Evolutionary conservation across 1,139 yeast species (phyloP).

Genomic region (Magnusiomyces clavatus): DNA sequence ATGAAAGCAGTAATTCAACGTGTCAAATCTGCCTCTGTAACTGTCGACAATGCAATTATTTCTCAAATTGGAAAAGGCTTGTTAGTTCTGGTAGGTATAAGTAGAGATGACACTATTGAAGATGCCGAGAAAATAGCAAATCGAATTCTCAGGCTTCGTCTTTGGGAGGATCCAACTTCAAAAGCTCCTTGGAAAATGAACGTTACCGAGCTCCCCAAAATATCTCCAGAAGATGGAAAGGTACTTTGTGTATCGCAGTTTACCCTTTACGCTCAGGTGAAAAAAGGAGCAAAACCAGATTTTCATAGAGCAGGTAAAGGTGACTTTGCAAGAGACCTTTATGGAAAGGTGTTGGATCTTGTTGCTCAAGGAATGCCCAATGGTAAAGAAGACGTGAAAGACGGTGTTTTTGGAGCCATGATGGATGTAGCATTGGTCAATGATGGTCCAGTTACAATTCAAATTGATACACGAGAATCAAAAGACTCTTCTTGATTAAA

Average conservation of each 20-base stretch:
- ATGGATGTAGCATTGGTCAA: conserved; percentile 85
- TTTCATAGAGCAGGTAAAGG: conserved; percentile 85
- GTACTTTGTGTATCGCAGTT: conserved; percentile 64
- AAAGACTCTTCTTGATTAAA: conserved; percentile 14
- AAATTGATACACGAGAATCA: conserved; percentile 50
- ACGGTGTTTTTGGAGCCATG: conserved; percentile 94
- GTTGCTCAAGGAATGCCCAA: conserved; percentile 41
- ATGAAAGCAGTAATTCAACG: conserved; percentile 89
- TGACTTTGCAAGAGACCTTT: conserved; percentile 57
- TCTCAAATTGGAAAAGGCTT: conserved; percentile 67
- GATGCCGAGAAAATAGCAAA: conserved; percentile 65
- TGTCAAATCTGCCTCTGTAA: conserved; percentile 79
- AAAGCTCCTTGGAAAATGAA: conserved; percentile 56
- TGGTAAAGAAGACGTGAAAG: conserved; percentile 61
- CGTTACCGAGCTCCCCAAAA: conserved; percentile 33
- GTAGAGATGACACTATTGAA: conserved; percentile 62
- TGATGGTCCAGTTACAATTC: conserved; percentile 77
- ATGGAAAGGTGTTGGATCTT: conserved; percentile 49
- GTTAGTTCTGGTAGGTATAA: conserved; percentile 75
- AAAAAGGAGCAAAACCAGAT: conserved; percentile 90
- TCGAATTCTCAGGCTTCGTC: conserved; percentile 54
- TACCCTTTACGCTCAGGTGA: conserved; percentile 74
- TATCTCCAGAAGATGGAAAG: conserved; percentile 4
- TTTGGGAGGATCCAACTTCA: conserved; percentile 60
- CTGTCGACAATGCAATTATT: conserved; percentile 61